Evolutionary conservation across 108 stramenopile species (phyloP), one percentile per base, ranked within the genome.

Genomic region (Discostella pseudostelligera): DNA sequence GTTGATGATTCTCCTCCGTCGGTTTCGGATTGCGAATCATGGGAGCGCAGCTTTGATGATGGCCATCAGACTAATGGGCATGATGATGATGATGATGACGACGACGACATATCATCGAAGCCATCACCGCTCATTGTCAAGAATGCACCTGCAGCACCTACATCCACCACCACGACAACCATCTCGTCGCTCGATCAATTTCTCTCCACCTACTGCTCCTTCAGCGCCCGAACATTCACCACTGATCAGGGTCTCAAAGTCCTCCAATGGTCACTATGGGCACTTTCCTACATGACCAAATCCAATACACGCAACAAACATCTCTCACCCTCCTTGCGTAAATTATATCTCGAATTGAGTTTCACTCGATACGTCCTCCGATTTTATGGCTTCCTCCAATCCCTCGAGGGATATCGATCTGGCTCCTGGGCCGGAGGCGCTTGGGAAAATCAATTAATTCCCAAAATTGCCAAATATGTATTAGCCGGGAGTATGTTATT

Each of bases 401-500:
- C 85, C 6, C 59, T 92, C 1, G 83, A 89, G 53, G 87, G 74
- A 9, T 82, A 70, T n/a, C 69, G 69, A 2, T 67, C 62, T 8
- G 83, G 78, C 21, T 83, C 79, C 21, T 89, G 91, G 91, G 78
- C 65, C 3, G 69, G 69, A 2, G 62, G 66, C 35, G 39, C 44
- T 11, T 68, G 69, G 66, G 56, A 78, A n/a, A 69, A 79, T 48
- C 64, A 60, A 8, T 25, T 64, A 8, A 76, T 73, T 46, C 65
- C 71, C 13, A 69, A 65, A 40, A 57, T 87, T 50, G 91, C 84
- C 19, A 82, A 78, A 53, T 75, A 75, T 56, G 44, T 84, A 36
- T 80, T 89, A 84, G 78, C 83, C 5, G 86, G 85, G 74, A 75
- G 72, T 39, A 92, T 92, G 91, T 14, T 87, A 10, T 54, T 62